These are phyloP conservation scores for Lentithecium fluviatile DNA, from an alignment of 495 filamentous ascomycete genomes.

Conservation along the genomic window DNA sequence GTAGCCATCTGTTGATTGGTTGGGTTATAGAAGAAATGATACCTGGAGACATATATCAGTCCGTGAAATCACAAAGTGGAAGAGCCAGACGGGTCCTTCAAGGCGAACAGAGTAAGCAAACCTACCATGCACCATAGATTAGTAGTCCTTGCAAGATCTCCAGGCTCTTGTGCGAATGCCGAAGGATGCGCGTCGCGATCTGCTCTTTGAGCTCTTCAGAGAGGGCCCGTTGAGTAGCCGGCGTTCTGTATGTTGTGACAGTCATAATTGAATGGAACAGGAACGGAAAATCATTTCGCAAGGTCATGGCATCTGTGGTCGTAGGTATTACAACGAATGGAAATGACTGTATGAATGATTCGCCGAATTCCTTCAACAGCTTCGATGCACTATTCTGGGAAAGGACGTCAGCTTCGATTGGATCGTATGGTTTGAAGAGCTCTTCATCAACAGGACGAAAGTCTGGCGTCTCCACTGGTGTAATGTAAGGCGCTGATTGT, in stretches of 20 bases:
- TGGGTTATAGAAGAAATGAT: conserved; percentile 14
- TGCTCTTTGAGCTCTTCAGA: conserved; percentile 18
- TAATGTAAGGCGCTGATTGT: neutral
- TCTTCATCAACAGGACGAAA: neutral
- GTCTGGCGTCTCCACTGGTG: conserved; percentile 1
- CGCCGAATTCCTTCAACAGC: conserved; percentile 12
- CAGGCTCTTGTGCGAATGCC: conserved; percentile 13
- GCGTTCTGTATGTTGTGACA: conserved; percentile 11
- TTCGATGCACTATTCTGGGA: neutral
- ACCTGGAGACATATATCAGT: neutral
- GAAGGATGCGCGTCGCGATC: conserved; percentile 18
- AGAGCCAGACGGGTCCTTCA: too few species aligned
- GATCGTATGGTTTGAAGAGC: conserved; percentile 1
- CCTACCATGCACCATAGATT: conserved; percentile 10
- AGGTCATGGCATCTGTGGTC: neutral
- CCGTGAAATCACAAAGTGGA: too few species aligned
- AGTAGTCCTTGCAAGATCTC: conserved; percentile 26
- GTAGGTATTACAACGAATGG: conserved; percentile 22
- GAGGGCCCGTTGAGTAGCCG: conserved; percentile 5
- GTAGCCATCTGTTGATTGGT: conserved; percentile 19
- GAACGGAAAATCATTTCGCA: conserved; percentile 8
- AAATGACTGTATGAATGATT: conserved; percentile 12
- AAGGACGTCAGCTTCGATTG: conserved; percentile 12
- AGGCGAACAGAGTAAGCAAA: neutral
- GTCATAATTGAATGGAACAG: conserved; percentile 24